phyloP scores from a whole-genome alignment of 31 red algal species.

The Bonnemaisonia californica region DNA sequence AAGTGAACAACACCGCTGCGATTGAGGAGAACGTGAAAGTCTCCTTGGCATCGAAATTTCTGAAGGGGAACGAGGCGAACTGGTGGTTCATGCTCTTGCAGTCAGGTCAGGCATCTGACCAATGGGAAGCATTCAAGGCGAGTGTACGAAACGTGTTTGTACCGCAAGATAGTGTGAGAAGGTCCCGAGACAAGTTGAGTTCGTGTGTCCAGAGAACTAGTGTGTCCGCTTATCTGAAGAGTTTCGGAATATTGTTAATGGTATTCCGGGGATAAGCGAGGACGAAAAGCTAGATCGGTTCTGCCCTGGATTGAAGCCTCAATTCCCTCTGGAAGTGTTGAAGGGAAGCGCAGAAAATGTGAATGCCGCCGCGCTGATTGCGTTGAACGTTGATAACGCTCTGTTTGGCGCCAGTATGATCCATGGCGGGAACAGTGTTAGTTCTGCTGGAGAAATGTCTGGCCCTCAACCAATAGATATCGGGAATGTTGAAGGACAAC shows the following conservation, averaged over 20 bases:
- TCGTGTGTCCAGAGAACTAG: neutral
- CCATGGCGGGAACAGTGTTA: too few species aligned
- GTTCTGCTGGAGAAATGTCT: too few species aligned
- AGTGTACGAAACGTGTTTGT: conserved; percentile 4
- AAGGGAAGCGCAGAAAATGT: neutral
- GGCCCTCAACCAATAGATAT: neutral
- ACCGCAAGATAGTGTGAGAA: conserved; percentile 12
- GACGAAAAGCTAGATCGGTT: conserved; percentile 22
- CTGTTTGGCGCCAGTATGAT: conserved; percentile 15
- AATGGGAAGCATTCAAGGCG: conserved; percentile 9
- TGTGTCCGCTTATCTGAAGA: conserved; percentile 10
- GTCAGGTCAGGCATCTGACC: neutral
- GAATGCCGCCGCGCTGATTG: conserved; percentile 11
- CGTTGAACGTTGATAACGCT: conserved; percentile 5
- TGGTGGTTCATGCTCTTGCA: conserved; percentile 28
- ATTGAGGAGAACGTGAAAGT: conserved; percentile 3
- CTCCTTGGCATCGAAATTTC: neutral
- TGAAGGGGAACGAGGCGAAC: conserved; percentile 10
- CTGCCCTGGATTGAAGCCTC: neutral
- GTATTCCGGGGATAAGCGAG: conserved; percentile 9
- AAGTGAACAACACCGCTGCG: neutral
- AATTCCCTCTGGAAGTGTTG: neutral
- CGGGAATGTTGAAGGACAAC: conserved; percentile 1
- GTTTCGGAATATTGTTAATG: neutral
- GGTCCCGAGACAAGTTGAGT: conserved; percentile 2